These are phyloP conservation scores for Mycena sanguinolenta DNA, from an alignment of 768 basidiomycete species.

Conservation along the genomic window DNA sequence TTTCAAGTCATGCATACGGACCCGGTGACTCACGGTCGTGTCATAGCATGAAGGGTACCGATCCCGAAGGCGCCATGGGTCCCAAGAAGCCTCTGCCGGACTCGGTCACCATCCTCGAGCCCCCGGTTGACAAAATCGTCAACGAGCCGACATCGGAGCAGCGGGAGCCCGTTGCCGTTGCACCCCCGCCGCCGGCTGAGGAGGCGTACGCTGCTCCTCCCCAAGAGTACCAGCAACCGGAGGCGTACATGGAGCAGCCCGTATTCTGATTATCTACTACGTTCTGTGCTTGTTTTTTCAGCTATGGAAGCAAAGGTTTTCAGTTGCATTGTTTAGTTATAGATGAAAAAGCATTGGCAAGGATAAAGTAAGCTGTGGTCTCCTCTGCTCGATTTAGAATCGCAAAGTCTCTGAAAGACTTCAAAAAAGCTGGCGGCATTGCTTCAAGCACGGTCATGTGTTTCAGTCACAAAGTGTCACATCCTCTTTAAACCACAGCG, in stretches of 20 bases:
- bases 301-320: constrained; percentile 23
- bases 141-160: constrained; percentile 93
- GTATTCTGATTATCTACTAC: constrained; percentile 66
- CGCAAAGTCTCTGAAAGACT: too few relatives aligned
- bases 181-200: constrained; percentile 60
- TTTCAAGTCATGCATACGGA: neutral
- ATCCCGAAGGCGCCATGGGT: constrained; percentile 91
- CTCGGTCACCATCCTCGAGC: constrained; percentile 90
- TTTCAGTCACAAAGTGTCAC: too few relatives aligned
- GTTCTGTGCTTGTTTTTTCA: constrained; percentile 30
- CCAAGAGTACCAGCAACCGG: constrained; percentile 56
- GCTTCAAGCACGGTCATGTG: too few relatives aligned
- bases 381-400: too few relatives aligned
- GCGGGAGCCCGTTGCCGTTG: constrained; percentile 74
- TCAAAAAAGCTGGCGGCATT: too few relatives aligned
- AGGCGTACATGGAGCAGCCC: constrained; percentile 60
- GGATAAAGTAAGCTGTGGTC: neutral
- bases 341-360: neutral
- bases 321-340: constrained; percentile 5
- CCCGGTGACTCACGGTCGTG: constrained; percentile 28
- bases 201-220: constrained; percentile 64
- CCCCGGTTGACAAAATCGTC: constrained; percentile 90
- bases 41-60: constrained; percentile 93
- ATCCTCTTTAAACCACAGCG: too few relatives aligned
- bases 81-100: constrained; percentile 96